Evolutionary conservation across 1,284 basidiomycete genomes (phyloP).

Genomic region (Austroboletus sp.): DNA sequence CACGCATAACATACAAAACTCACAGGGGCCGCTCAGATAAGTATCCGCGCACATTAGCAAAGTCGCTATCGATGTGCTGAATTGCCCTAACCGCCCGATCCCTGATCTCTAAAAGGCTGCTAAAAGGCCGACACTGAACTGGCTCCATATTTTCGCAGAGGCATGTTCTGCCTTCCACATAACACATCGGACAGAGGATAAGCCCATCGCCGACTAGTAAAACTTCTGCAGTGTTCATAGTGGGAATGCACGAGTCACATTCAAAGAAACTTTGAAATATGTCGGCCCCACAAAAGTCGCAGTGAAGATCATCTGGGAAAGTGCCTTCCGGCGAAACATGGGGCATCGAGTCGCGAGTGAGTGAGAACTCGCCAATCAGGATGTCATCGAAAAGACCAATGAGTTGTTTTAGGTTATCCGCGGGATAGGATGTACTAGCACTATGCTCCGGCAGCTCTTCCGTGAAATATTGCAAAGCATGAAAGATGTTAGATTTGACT

Average conservation of each 20-base stretch:
- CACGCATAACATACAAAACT: slow-evolving; percentile 8
- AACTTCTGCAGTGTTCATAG: slow-evolving; percentile 10
- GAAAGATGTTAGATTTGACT: slow-evolving; percentile 57
- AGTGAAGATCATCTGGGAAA: slow-evolving; percentile 38
- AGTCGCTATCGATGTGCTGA: slow-evolving; percentile 29
- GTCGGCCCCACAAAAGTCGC: slow-evolving; percentile 72
- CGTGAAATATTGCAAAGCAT: slow-evolving; percentile 42
- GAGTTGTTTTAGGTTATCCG: slow-evolving; percentile 28
- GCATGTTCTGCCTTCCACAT: slow-evolving; percentile 65
- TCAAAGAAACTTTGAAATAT: slow-evolving; percentile 75
- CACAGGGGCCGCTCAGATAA: slow-evolving; percentile 21
- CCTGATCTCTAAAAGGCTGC: slow-evolving; percentile 34
- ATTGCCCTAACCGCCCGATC: slow-evolving; percentile 37
- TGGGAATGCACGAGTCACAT: slow-evolving; percentile 42
- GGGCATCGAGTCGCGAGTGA: slow-evolving; percentile 31
- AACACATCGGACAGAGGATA: slow-evolving; percentile 62
- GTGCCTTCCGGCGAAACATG: slow-evolving; percentile 21
- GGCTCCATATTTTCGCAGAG: slow-evolving; percentile 52
- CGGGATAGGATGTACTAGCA: background rate
- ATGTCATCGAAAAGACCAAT: slow-evolving; percentile 54
- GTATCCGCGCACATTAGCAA: slow-evolving; percentile 23
- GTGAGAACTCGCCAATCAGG: slow-evolving; percentile 49
- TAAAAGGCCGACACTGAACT: slow-evolving; percentile 46
- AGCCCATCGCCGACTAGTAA: slow-evolving; percentile 39
- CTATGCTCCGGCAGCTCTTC: slow-evolving; percentile 7